Conservation (phyloP, 179 eudicot species). For the Vitellaria paradoxa region DNA sequence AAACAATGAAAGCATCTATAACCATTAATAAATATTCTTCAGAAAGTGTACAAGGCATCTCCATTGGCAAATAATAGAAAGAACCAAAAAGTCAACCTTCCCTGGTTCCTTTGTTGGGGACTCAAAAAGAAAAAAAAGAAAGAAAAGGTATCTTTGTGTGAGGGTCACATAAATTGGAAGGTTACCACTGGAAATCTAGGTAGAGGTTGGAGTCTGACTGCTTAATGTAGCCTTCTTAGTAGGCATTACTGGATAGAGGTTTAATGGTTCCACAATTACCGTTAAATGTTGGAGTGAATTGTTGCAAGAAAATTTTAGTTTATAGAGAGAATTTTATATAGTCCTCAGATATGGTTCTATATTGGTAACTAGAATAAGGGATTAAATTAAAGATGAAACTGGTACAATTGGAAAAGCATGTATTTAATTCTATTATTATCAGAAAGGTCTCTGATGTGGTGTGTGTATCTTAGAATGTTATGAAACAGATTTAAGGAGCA, state of each 20-base stretch:
- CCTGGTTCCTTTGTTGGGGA: too few relatives aligned
- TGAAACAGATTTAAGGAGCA: neutral
- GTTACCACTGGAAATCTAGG: neutral
- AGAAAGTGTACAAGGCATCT: neutral
- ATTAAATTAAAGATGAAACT: too few relatives aligned
- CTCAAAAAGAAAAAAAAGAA: neutral
- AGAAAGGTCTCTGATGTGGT: neutral
- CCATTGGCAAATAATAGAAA: too few relatives aligned
- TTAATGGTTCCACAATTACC: neutral
- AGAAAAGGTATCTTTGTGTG: neutral
- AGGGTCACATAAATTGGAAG: neutral
- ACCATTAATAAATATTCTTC: neutral
- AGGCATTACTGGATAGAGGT: neutral
- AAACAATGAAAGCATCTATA: constrained; percentile 5
- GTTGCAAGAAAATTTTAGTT: neutral
- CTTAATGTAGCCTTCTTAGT: neutral
- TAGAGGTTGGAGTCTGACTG: neutral
- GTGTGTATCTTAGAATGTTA: neutral
- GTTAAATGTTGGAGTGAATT: neutral
- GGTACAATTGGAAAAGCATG: too few relatives aligned
- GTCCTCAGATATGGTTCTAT: neutral
- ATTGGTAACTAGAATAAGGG: neutral
- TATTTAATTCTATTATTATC: neutral
- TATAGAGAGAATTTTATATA: neutral
- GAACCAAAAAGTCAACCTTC: too few relatives aligned